Percentiles rank a stretch among this genome's conserved stretches.
Conservation (phyloP, 2,329 filamentous ascomycete species). For the Apiospora malaysiana region DNA sequence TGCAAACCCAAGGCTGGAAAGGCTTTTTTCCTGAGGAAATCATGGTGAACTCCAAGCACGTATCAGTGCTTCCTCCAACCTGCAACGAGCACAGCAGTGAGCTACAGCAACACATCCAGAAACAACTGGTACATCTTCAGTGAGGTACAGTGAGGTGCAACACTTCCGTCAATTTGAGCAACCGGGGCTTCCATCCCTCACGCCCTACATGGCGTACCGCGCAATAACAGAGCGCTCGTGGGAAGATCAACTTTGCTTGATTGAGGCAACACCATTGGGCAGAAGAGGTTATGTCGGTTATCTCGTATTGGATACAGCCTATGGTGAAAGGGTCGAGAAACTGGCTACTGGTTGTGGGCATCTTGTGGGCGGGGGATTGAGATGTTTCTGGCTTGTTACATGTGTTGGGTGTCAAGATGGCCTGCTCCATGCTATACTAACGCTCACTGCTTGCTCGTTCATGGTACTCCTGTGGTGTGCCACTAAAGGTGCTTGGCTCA, state of each 20-base stretch:
- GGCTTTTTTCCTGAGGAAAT: neutral
- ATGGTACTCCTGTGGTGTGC: constrained; percentile 41
- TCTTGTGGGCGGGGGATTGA: constrained; percentile 20
- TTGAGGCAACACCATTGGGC: neutral
- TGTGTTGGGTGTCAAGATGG: neutral
- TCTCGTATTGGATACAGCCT: neutral
- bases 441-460: constrained; percentile 66
- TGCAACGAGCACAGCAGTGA: constrained; percentile 60
- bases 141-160: neutral
- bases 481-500: constrained; percentile 32
- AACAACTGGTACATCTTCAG: constrained; percentile 18
- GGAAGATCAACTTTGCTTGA: neutral
- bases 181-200: neutral
- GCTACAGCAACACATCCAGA: constrained; percentile 42
- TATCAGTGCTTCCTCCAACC: constrained; percentile 3
- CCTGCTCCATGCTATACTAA: constrained; percentile 20
- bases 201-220: neutral
- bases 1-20: constrained; percentile 31
- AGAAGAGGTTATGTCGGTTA: neutral
- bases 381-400: neutral
- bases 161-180: neutral
- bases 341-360: neutral
- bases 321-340: neutral
- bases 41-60: constrained; percentile 4
- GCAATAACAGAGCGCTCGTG: neutral